A percentile compares a stretch with the other conserved stretches of the same genome.
Conservation (phyloP, 495 filamentous ascomycete genomes). For the Hyaloscypha finlandica region DNA sequence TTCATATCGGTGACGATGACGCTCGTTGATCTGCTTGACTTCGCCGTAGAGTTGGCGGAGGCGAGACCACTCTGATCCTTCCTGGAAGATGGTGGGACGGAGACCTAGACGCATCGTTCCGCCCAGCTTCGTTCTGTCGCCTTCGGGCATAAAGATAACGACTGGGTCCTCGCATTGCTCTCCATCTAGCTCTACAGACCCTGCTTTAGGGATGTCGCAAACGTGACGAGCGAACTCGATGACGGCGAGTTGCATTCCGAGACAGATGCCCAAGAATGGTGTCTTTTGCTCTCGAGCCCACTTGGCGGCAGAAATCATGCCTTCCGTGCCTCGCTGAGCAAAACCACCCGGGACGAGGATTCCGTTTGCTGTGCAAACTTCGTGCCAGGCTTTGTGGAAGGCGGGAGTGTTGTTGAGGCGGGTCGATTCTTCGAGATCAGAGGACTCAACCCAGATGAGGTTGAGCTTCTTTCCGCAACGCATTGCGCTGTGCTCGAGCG, state of each 20-base stretch:
- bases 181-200: slow-evolving; percentile 64
- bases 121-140: slow-evolving; percentile 71
- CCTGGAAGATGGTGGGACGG: slow-evolving; percentile 75
- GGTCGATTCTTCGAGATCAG: slow-evolving; percentile 66
- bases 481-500: slow-evolving; percentile 92
- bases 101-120: slow-evolving; percentile 92
- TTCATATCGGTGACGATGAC: slow-evolving; percentile 76
- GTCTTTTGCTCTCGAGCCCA: slow-evolving; percentile 81
- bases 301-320: slow-evolving; percentile 82
- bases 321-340: slow-evolving; percentile 75
- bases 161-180: slow-evolving; percentile 37
- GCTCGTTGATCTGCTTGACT: slow-evolving; percentile 60
- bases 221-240: slow-evolving; percentile 84
- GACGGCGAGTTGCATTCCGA: slow-evolving; percentile 94
- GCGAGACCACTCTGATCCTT: slow-evolving; percentile 75
- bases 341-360: slow-evolving; percentile 79
- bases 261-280: slow-evolving; percentile 89
- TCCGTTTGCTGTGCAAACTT: slow-evolving; percentile 68
- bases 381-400: slow-evolving; percentile 89
- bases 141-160: slow-evolving; percentile 80
- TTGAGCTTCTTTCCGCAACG: slow-evolving; percentile 76
- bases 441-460: slow-evolving; percentile 78
- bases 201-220: slow-evolving; percentile 60
- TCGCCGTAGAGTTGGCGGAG: slow-evolving; percentile 73
- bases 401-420: slow-evolving; percentile 61